Percentiles rank a stretch among this genome's conserved stretches.
These are phyloP conservation scores for Nepenthes alata DNA, from an alignment of 179 eudicot genomes.

Conservation along the genomic window DNA sequence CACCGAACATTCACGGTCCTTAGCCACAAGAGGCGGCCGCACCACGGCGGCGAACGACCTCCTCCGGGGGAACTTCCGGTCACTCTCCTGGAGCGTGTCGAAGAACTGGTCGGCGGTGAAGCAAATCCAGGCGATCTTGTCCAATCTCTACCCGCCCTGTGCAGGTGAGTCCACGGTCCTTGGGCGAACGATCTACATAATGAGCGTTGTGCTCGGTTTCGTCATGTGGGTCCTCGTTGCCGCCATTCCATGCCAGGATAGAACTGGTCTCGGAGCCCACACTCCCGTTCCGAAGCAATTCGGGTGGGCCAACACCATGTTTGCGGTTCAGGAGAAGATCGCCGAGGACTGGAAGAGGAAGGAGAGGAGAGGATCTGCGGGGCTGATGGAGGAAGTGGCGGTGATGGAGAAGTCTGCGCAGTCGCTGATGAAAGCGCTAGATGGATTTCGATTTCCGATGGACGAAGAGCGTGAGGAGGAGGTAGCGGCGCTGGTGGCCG, in stretches of 20 bases:
- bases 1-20: conserved; percentile 65
- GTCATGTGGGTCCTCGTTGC: conserved; percentile 83
- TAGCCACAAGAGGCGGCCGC: conserved; percentile 33
- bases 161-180: conserved; percentile 56
- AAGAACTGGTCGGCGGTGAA: conserved; percentile 85
- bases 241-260: conserved; percentile 73
- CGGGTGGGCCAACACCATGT: conserved; percentile 56
- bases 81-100: conserved; percentile 59
- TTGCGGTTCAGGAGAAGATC: conserved; percentile 64
- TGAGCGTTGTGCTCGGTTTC: conserved; percentile 60
- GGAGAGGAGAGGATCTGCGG: conserved; percentile 79
- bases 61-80: conserved; percentile 35
- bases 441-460: conserved; percentile 56
- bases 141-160: conserved; percentile 65
- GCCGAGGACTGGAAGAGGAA: conserved; percentile 95
- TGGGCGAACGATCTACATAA: conserved; percentile 55
- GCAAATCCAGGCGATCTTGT: conserved; percentile 70
- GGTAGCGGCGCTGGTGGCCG: conserved; percentile 50
- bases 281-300: conserved; percentile 49
- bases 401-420: conserved; percentile 48
- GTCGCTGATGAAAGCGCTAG: conserved; percentile 35
- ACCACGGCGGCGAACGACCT: conserved; percentile 29
- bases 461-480: conserved; percentile 59
- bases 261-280: conserved; percentile 60
- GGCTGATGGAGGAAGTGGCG: conserved; percentile 64